Evolutionary conservation across 208 protist genomes (phyloP).

Genomic region (Polymyxa betae): DNA sequence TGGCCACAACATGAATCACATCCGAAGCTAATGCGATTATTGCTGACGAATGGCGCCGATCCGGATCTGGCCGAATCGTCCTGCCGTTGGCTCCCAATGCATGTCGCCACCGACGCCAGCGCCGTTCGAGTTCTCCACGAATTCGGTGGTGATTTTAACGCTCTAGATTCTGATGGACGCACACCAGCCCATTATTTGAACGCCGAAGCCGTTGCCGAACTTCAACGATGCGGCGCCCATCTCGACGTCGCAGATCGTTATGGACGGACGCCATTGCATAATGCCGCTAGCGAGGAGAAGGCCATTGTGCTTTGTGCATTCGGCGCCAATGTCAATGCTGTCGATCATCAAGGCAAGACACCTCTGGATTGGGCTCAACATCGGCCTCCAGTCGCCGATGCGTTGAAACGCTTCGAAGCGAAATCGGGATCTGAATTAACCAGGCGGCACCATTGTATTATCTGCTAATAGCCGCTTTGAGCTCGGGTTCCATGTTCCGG

Average conservation of each 20-base stretch:
- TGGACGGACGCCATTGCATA: background rate
- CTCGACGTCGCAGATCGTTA: conserved; percentile 5
- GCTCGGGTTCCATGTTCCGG: too few relatives aligned
- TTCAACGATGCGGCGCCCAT: background rate
- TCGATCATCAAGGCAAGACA: conserved; percentile 18
- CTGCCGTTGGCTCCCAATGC: background rate
- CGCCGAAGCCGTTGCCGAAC: conserved; percentile 4
- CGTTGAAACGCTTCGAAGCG: background rate
- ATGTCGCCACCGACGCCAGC: conserved; percentile 46
- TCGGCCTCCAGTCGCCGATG: background rate
- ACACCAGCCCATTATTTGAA: conserved; percentile 32
- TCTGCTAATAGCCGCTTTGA: too few relatives aligned
- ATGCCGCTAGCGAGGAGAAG: background rate
- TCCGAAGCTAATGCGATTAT: background rate
- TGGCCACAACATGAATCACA: conserved; percentile 31
- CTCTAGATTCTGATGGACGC: background rate
- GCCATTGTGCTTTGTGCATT: background rate
- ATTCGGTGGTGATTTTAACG: background rate
- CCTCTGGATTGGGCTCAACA: conserved; percentile 23
- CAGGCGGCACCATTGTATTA: too few relatives aligned
- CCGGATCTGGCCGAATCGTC: background rate
- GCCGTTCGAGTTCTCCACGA: background rate
- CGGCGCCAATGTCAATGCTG: background rate
- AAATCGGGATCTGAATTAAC: background rate
- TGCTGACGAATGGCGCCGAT: conserved; percentile 30